Evolutionary conservation across 2,329 filamentous ascomycete genomes (phyloP), one percentile per base, ranked within the genome.

Genomic region (Alternaria burnsii): DNA sequence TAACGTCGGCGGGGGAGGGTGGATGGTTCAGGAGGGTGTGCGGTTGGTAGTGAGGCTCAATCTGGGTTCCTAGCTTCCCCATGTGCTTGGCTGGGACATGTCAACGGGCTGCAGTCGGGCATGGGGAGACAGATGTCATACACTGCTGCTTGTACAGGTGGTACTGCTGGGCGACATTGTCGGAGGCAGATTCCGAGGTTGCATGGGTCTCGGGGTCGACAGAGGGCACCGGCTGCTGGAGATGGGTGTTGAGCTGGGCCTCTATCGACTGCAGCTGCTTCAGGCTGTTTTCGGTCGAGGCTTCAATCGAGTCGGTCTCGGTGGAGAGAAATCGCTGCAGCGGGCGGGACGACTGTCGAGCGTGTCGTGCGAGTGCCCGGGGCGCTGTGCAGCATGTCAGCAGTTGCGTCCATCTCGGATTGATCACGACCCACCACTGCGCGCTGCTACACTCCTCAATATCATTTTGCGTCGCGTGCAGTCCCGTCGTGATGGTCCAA

Each of bases 1-100:
- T 94, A 62, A 98, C 87, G 73, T 97, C 91, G 76, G 89, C 85
- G 24, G 93, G 90, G 40, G 81, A 81, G 1, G 93, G 93, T 4
- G 95, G 94, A 74, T 93, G 85, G 59, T 81, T 83, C 65, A 94
- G 82, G 55, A 96, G 82, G 56, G 87, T 82, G 67, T 86, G 83
- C 4, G 91, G 90, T 61, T 86, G 78, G 80, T 94, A 94, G 60
- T 86, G 83, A 42, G 82, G 81, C 57, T 68, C 69, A 42, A 83
- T 66, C 43, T 70, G 62, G 26, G 77, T 73, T 41, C 83, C 83
- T 9, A 84, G 65, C 20, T 73, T 65, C 16, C 68, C 67, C 26
- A 75, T 76, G 30, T 74, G 66, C 59, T 75, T 66, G 62, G 80
- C 76, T 80, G 62, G 24, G 52, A 22, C 46, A 43, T 42, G 64